These are phyloP conservation scores for Ceratocystis alfenasii DNA, from an alignment of 2,329 filamentous ascomycete genomes.

Conservation along the genomic window DNA sequence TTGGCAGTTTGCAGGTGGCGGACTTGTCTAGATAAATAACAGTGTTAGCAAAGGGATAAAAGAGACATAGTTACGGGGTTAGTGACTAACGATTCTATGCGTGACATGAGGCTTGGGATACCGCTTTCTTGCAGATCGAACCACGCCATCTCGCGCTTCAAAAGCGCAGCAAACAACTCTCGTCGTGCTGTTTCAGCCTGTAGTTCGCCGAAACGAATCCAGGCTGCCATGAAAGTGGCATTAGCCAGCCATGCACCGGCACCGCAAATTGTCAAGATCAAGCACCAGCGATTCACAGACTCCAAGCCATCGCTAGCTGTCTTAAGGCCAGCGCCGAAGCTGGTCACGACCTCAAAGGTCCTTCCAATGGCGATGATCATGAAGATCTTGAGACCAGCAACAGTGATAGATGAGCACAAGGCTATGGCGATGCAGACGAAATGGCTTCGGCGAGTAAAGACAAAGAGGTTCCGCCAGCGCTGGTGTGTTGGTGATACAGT, in stretches of 20 bases:
- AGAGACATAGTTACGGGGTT: neutral
- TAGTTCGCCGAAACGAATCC: constrained; percentile 69
- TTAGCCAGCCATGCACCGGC: constrained; percentile 54
- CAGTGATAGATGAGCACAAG: constrained; percentile 42
- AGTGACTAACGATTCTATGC: constrained; percentile 56
- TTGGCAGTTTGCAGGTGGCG: constrained; percentile 69
- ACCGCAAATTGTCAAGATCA: constrained; percentile 53
- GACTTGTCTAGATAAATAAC: constrained; percentile 49
- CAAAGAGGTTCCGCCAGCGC: constrained; percentile 47
- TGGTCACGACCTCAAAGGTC: constrained; percentile 60
- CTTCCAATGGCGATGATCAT: constrained; percentile 61
- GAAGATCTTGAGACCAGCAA: constrained; percentile 51
- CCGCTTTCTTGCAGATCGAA: constrained; percentile 65
- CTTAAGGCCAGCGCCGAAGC: constrained; percentile 47
- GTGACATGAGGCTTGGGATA: constrained; percentile 55
- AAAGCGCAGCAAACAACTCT: constrained; percentile 52
- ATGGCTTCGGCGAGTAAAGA: constrained; percentile 56
- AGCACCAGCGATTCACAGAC: constrained; percentile 44
- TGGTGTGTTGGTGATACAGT: neutral
- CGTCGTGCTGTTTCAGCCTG: constrained; percentile 57
- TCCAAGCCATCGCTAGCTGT: constrained; percentile 40
- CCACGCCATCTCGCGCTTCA: constrained; percentile 69
- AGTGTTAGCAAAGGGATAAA: neutral
- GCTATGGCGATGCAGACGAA: constrained; percentile 42
- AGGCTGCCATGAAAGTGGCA: constrained; percentile 53